Conservation (phyloP, 116 monocot genomes). For the Dioscorea cayenensis region DNA sequence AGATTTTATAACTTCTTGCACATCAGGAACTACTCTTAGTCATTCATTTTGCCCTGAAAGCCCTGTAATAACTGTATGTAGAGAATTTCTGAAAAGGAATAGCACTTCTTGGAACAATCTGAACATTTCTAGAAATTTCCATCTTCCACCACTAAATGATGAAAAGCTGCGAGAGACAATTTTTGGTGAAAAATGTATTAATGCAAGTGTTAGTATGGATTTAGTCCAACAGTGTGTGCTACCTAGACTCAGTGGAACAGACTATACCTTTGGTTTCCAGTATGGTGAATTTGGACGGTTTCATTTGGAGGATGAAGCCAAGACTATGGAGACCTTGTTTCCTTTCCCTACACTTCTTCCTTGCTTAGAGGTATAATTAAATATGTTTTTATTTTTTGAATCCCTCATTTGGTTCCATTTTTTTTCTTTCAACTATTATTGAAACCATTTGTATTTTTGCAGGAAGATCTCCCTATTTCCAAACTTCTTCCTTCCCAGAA, state of each 20-base stretch:
- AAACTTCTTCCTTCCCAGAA: conserved; percentile 83
- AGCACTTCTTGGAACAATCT: conserved; percentile 41
- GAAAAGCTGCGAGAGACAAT: conserved; percentile 50
- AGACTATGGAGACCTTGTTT: conserved; percentile 46
- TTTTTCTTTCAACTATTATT: background rate
- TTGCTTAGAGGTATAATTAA: conserved; percentile 43
- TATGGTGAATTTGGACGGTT: conserved; percentile 27
- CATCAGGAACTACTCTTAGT: conserved; percentile 1
- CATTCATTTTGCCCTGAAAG: conserved; percentile 37
- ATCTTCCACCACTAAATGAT: conserved; percentile 85
- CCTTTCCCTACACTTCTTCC: conserved; percentile 94
- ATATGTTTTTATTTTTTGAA: background rate
- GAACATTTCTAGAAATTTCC: conserved; percentile 60
- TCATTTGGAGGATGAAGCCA: conserved; percentile 19
- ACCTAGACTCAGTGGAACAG: conserved; percentile 38
- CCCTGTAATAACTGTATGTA: conserved; percentile 52
- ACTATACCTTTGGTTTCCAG: conserved; percentile 66
- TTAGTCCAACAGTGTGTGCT: conserved; percentile 3
- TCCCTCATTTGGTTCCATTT: background rate
- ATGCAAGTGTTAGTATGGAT: conserved; percentile 3
- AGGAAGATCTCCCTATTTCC: conserved; percentile 68
- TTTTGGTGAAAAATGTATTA: conserved; percentile 34
- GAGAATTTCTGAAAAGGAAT: conserved; percentile 41
- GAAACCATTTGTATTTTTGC: conserved; percentile 6
- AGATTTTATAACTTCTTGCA: background rate